These are phyloP conservation scores for Isabelozyma heimii DNA, from an alignment of 805 yeast species.

Conservation along the genomic window DNA sequence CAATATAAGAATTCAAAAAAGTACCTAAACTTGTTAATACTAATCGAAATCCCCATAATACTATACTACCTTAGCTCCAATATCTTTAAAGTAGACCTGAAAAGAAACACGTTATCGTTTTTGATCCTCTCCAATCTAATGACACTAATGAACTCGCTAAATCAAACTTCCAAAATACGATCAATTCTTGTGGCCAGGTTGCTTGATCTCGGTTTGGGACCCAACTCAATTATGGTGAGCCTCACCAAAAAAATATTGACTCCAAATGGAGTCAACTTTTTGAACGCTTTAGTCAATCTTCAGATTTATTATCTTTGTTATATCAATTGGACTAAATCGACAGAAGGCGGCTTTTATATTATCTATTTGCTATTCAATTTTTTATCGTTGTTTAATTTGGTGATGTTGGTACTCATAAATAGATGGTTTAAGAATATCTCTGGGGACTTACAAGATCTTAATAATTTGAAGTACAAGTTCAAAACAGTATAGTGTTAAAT, in stretches of 20 bases:
- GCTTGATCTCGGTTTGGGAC: not conserved
- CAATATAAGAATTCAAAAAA: constrained; percentile 2
- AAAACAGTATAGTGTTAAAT: constrained; percentile 9
- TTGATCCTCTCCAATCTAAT: not conserved
- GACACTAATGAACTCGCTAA: not conserved
- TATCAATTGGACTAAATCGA: not conserved
- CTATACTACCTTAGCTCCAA: not conserved
- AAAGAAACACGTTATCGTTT: not conserved
- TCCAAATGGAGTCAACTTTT: not conserved
- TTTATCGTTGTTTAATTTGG: constrained; percentile 10
- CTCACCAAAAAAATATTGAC: not conserved
- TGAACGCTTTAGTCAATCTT: not conserved
- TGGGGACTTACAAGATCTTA: constrained; percentile 8
- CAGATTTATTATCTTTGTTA: not conserved
- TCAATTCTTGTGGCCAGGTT: not conserved
- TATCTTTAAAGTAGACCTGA: constrained; percentile 1
- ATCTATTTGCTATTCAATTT: not conserved
- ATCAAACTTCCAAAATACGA: not conserved
- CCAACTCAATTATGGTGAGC: not conserved
- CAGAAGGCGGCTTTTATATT: not conserved
- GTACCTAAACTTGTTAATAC: not conserved
- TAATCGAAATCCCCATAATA: not conserved
- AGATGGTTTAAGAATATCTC: constrained; percentile 7
- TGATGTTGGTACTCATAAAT: constrained; percentile 3
- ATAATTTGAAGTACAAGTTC: constrained; percentile 13